Evolutionary conservation across 148 eudicot species (phyloP), one percentile per base, ranked within the genome.

Genomic region (Fagopyrum tataricum): DNA sequence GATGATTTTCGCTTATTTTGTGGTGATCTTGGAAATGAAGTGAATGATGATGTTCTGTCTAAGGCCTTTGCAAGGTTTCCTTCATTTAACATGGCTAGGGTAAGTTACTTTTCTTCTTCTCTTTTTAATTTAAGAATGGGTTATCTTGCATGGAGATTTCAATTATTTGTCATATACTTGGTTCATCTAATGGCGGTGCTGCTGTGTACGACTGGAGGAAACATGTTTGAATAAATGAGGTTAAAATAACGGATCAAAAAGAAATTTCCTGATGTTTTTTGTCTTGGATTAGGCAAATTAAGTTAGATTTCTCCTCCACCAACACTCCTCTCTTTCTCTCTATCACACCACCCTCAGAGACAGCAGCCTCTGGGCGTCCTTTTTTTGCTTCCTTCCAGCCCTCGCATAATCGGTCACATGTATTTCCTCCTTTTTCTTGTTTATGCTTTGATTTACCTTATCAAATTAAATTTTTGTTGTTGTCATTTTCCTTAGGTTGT

Each of bases 11-110:
- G 96, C 55, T 52, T 90, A 72, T 90, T 93, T 78, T 93, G 96
- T 79, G 96, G 98, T 52, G 92, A 90, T 79, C 98, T 93, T 85
- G 98, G 98, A 64, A 93, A 93, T 76, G 96, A 90, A 83, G 96
- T 90, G 82, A 93, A 93, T 80, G 98, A 93, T 82, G 98, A 93
- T 87, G 98, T 93, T 73, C 82, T 93, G n/a, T 81, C 98, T 42
- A 93, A 89, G 82, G 98, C 96, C 20, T 93, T 93, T 85, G 39
- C 92, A 70, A 81, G 92, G 40, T 93, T 89, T 80, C 98, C 98
- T 73, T 84, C 96, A 43, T 90, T 87, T 72, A 93, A 93, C 76
- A 86, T 93, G 92, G 96, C 98, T 39, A 87, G 85, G 73, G 98
- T 93, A 81, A 83, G 96, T 76, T 74, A 61, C 66, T 74, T 24